Conservation (phyloP, 805 yeast genomes). For the Wickerhamiella parazyma region DNA sequence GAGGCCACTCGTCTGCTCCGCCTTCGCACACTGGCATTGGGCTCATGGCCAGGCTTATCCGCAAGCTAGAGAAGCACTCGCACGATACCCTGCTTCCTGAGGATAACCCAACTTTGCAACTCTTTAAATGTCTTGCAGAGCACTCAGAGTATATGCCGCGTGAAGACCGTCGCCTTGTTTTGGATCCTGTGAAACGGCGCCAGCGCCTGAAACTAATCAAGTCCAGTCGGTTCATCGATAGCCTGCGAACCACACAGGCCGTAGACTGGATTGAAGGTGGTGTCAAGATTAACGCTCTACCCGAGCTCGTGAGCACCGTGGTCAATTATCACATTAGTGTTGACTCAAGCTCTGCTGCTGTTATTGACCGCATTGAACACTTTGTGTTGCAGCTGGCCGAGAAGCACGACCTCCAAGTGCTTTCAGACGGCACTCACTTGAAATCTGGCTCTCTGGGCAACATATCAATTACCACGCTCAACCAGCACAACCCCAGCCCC, state of each 20-base stretch:
- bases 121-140: constrained; percentile 50
- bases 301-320: constrained; percentile 42
- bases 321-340: constrained; percentile 54
- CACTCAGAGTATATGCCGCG: constrained; percentile 13
- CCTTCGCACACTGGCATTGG: constrained; percentile 78
- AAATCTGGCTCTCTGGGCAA: constrained; percentile 30
- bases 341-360: constrained; percentile 37
- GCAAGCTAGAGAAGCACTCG: constrained; percentile 43
- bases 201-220: constrained; percentile 16
- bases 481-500: constrained; percentile 39
- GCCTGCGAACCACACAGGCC: constrained; percentile 52
- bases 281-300: constrained; percentile 61
- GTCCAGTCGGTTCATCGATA: constrained; percentile 24
- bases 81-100: constrained; percentile 37
- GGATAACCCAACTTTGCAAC: constrained; percentile 46
- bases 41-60: constrained; percentile 46
- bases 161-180: constrained; percentile 13
- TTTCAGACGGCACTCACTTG: constrained; percentile 23
- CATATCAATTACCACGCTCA: constrained; percentile 27
- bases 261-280: constrained; percentile 59
- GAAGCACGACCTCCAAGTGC: constrained; percentile 37
- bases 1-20: constrained; percentile 72
- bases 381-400: constrained; percentile 33
- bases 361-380: constrained; percentile 24
- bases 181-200: constrained; percentile 13